Conservation (phyloP, 257 asterid species). For the Penstemon davidsonii region DNA sequence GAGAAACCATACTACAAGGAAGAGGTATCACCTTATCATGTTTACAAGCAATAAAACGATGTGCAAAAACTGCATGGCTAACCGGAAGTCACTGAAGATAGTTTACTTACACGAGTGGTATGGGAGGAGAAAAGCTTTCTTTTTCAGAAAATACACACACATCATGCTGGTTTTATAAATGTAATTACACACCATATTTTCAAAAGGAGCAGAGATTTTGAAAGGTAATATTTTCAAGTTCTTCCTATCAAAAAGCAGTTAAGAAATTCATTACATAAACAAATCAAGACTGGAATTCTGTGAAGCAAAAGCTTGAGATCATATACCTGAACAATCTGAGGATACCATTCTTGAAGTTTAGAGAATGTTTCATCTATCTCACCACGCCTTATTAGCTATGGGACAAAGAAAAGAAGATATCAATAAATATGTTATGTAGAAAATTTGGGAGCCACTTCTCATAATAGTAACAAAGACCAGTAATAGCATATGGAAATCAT, state of each 20-base stretch:
- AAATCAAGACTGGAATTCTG: conserved; percentile 13
- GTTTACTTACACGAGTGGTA: too few relatives aligned
- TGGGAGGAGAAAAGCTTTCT: too few relatives aligned
- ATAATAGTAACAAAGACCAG: background rate
- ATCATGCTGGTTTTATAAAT: too few relatives aligned
- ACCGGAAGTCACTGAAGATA: too few relatives aligned
- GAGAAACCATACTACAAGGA: too few relatives aligned
- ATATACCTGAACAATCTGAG: conserved; percentile 78
- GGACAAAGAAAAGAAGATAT: conserved; percentile 1
- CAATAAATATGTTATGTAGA: background rate
- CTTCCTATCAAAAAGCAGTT: background rate
- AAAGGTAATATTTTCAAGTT: background rate
- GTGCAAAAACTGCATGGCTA: too few relatives aligned
- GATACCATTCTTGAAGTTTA: conserved; percentile 66
- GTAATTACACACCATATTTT: too few relatives aligned
- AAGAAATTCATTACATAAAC: background rate
- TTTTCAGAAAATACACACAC: too few relatives aligned
- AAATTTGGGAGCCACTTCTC: conserved; percentile 3
- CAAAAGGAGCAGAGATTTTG: too few relatives aligned
- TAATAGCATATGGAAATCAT: background rate
- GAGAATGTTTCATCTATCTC: conserved; percentile 69
- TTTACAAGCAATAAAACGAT: too few relatives aligned
- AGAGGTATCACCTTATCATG: too few relatives aligned
- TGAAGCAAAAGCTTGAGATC: conserved; percentile 13
- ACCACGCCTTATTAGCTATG: conserved; percentile 79